phyloP scores from a whole-genome alignment of 768 basidiomycete species.

The Lactifluus hygrophoroides region DNA sequence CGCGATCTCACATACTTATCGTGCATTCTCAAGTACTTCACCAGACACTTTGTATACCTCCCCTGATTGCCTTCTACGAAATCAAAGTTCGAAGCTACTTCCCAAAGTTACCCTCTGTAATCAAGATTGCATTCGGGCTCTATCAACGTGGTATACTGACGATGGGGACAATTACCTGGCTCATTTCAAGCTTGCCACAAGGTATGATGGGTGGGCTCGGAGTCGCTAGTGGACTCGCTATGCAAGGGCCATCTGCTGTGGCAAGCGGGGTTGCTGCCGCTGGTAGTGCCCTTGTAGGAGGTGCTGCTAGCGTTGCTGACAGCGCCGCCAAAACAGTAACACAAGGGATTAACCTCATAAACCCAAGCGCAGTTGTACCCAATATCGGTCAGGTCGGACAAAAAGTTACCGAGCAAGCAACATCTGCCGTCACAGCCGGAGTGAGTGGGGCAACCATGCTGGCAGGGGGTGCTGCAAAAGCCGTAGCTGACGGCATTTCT shows the following conservation, averaged over 20 bases:
- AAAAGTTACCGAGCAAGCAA: neutral
- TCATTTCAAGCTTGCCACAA: conserved; percentile 7
- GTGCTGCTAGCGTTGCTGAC: neutral
- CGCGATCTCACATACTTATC: neutral
- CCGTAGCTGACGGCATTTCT: neutral
- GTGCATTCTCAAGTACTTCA: neutral
- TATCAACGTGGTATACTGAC: conserved; percentile 2
- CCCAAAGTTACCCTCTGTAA: conserved; percentile 1
- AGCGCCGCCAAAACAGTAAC: neutral
- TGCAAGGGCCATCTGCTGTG: neutral
- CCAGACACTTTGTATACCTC: conserved; percentile 2
- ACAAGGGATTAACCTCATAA: neutral
- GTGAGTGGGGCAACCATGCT: neutral
- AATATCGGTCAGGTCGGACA: neutral
- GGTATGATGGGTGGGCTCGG: neutral
- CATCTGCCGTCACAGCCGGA: neutral
- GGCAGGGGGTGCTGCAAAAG: neutral
- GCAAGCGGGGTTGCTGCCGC: neutral
- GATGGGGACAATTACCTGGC: neutral
- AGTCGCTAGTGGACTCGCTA: neutral
- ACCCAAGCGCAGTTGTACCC: neutral
- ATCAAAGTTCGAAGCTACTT: neutral
- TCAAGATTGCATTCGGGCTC: neutral
- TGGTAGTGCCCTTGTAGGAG: neutral
- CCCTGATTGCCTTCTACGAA: conserved; percentile 8